Conservation (phyloP, 2,329 filamentous ascomycete genomes). For the Fusarium agapanthi region DNA sequence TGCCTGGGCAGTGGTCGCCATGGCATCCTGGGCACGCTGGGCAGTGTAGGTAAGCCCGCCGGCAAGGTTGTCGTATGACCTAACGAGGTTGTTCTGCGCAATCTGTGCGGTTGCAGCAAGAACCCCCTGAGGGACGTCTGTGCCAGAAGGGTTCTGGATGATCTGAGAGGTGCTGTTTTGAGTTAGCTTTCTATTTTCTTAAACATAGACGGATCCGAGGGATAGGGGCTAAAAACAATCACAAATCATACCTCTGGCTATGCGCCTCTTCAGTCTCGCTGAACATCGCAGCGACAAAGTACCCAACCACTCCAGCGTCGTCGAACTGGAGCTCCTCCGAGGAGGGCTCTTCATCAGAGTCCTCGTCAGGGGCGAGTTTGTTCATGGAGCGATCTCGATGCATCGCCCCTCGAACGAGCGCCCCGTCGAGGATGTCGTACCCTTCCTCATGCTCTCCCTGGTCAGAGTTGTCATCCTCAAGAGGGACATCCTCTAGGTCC, state of each 20-base stretch:
- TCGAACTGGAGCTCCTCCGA: not conserved
- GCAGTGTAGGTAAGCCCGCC: not conserved
- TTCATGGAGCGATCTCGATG: not conserved
- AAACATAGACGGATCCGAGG: not conserved
- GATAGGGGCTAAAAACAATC: slow-evolving; percentile 2
- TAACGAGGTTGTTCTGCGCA: not conserved
- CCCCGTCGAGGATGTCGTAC: not conserved
- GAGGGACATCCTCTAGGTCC: not conserved
- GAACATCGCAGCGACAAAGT: not conserved
- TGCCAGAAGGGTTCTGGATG: not conserved
- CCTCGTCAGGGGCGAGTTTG: not conserved
- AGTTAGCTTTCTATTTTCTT: not conserved
- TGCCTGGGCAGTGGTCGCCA: not conserved
- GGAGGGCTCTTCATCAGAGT: not conserved
- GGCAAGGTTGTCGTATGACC: slow-evolving; percentile 12
- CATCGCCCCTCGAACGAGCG: not conserved
- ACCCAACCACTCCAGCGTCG: not conserved
- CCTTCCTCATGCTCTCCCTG: not conserved
- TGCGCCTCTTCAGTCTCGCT: not conserved
- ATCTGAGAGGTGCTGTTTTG: not conserved
- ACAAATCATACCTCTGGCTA: not conserved
- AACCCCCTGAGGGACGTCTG: not conserved
- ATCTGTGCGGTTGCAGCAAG: not conserved
- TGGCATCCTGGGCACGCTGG: not conserved
- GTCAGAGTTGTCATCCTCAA: not conserved